Evolutionary conservation across 225 moss, liverwort and hornwort species (phyloP).

Genomic region (Thuidium tamariscinum): DNA sequence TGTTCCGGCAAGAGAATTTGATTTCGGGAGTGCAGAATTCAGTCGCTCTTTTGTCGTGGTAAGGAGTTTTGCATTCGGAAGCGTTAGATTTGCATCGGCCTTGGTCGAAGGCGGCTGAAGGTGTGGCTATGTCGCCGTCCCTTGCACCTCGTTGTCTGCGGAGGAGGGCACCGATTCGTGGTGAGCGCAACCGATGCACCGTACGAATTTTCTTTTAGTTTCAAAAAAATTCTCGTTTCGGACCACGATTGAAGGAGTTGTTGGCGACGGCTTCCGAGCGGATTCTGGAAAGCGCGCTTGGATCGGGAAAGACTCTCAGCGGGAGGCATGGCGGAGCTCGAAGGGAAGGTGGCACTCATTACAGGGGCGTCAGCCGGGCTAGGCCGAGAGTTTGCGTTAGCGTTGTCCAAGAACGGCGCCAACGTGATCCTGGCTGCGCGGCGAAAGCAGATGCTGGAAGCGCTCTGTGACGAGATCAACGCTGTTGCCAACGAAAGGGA

Average conservation of each 20-base stretch:
- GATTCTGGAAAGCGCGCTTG: not conserved
- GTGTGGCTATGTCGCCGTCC: not conserved
- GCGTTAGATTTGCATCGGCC: not conserved
- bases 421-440: slow-evolving; percentile 52
- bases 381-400: slow-evolving; percentile 43
- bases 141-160: not conserved
- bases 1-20: not conserved
- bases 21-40: too few relatives aligned
- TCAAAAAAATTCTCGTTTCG: not conserved
- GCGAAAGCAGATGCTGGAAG: slow-evolving; percentile 36
- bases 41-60: not conserved
- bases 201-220: not conserved
- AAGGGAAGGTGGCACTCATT: slow-evolving; percentile 59
- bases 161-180: not conserved
- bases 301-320: not conserved
- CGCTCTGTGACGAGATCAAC: slow-evolving; percentile 62
- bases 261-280: not conserved
- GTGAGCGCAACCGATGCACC: not conserved
- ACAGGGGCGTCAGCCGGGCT: slow-evolving; percentile 80
- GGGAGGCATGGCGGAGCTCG: slow-evolving; percentile 21
- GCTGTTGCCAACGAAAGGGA: not conserved
- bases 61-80: not conserved
- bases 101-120: not conserved
- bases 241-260: not conserved
- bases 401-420: slow-evolving; percentile 43